Conservation (phyloP, 208 protist genomes). For the Leptomonas pyrrhocoris region DNA sequence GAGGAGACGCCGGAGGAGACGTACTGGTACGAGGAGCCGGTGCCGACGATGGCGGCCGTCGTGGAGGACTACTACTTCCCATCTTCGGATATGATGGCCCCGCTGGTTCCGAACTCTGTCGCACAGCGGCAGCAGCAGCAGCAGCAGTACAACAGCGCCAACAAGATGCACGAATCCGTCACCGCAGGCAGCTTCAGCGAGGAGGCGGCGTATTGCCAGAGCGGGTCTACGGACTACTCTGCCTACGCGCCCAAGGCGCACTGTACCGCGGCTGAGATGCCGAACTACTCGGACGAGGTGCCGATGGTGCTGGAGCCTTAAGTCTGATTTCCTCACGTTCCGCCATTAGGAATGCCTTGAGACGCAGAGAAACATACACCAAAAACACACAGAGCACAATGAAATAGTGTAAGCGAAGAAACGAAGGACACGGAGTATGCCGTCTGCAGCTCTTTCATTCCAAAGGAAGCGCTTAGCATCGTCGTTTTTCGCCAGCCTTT, state of each 20-base stretch:
- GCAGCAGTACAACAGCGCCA: constrained; percentile 1
- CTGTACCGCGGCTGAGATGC: constrained; percentile 29
- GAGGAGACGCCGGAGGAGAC: constrained; percentile 15
- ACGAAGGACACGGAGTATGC: no score
- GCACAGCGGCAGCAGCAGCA: constrained; percentile 20
- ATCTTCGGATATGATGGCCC: constrained; percentile 34
- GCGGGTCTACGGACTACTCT: constrained; percentile 15
- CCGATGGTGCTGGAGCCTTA: constrained; percentile 41
- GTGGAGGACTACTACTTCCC: constrained; percentile 47
- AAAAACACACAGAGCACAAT: background rate
- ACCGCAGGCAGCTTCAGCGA: constrained; percentile 35
- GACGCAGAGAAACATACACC: background rate
- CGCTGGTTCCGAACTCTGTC: constrained; percentile 28
- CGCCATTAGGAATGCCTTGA: background rate
- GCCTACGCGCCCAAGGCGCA: constrained; percentile 12
- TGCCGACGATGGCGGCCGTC: background rate
- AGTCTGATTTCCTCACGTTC: background rate
- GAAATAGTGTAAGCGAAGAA: constrained; percentile 1
- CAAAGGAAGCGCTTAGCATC: no score
- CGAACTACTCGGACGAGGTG: constrained; percentile 26
- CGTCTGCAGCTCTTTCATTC: no score
- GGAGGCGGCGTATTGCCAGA: constrained; percentile 24
- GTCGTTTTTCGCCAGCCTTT: no score
- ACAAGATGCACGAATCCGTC: constrained; percentile 17
- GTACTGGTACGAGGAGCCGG: constrained; percentile 39